Conservation (phyloP, 2,329 filamentous ascomycete genomes). For the Fusarium nematophilum region DNA sequence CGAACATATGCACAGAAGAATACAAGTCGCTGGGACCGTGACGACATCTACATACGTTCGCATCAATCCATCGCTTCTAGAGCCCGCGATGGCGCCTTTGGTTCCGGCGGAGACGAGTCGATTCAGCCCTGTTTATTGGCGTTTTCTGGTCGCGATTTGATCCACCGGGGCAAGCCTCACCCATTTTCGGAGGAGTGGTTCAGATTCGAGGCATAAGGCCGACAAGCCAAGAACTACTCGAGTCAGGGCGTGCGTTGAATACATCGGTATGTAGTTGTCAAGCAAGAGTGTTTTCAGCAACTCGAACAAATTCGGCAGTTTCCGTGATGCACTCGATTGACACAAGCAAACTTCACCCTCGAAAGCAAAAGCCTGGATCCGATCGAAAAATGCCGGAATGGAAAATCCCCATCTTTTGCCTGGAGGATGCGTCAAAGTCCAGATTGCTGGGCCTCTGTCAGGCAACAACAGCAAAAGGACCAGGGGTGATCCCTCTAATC, state of each 20-base stretch:
- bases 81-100: background rate
- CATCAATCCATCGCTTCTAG: conserved; percentile 2
- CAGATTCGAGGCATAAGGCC: conserved; percentile 8
- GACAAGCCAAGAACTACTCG: conserved; percentile 6
- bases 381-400: background rate
- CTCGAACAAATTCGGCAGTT: too few species aligned
- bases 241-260: conserved; percentile 12
- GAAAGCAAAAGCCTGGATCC: background rate
- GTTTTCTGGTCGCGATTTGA: conserved; percentile 11
- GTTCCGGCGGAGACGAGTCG: conserved; percentile 4
- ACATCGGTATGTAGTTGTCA: too few species aligned
- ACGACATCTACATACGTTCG: too few species aligned
- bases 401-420: background rate
- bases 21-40: background rate
- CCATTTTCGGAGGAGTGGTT: conserved; percentile 15
- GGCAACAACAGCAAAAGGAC: conserved; percentile 12
- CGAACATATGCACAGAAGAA: too few species aligned
- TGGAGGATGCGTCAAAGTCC: background rate
- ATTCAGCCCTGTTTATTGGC: conserved; percentile 12
- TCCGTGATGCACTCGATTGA: too few species aligned
- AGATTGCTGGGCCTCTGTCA: conserved; percentile 1
- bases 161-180: conserved; percentile 20
- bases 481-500: conserved; percentile 12
- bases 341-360: too few species aligned
- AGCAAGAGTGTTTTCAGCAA: too few species aligned